Percentiles rank a stretch among this genome's conserved stretches.
Conservation (phyloP, 345 rosid species). For the Euphorbia tirucalli region DNA sequence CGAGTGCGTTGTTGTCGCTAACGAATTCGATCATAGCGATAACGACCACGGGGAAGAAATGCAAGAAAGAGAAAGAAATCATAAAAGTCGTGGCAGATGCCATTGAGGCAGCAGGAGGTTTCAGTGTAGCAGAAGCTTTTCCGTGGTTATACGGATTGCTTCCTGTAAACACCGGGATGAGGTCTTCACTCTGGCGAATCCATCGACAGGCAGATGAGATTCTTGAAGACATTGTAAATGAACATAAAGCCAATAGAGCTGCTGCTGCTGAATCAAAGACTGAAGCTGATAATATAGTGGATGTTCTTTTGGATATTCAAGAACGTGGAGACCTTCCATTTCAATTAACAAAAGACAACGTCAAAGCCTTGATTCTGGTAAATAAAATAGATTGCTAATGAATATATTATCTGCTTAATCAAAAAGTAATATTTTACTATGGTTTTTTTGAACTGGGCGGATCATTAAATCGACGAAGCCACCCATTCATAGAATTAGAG, state of each 20-base stretch:
- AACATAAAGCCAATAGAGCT: neutral
- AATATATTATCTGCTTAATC: no score
- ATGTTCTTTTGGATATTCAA: constrained; percentile 37
- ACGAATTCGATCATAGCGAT: constrained; percentile 22
- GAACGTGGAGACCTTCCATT: constrained; percentile 11
- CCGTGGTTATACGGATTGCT: constrained; percentile 8
- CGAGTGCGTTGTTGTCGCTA: constrained; percentile 8
- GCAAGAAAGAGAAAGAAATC: constrained; percentile 23
- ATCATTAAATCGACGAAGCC: no score
- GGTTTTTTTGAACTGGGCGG: no score
- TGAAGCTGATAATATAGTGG: constrained; percentile 16
- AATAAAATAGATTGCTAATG: constrained; percentile 6
- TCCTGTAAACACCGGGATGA: neutral
- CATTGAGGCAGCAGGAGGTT: neutral
- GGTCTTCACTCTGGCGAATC: neutral
- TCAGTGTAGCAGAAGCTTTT: constrained; percentile 8
- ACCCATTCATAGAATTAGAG: no score
- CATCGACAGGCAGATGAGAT: constrained; percentile 1
- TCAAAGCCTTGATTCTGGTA: constrained; percentile 39
- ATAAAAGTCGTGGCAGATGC: constrained; percentile 2
- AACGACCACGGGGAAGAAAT: constrained; percentile 25
- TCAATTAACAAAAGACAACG: constrained; percentile 17
- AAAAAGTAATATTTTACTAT: no score
- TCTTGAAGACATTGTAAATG: constrained; percentile 1
- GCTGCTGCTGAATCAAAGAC: neutral